A percentile compares a stretch with the other conserved stretches of the same genome.
phyloP scores from a whole-genome alignment of 192 early-diverging fungal species.

The Chytriomyces hyalinus region DNA sequence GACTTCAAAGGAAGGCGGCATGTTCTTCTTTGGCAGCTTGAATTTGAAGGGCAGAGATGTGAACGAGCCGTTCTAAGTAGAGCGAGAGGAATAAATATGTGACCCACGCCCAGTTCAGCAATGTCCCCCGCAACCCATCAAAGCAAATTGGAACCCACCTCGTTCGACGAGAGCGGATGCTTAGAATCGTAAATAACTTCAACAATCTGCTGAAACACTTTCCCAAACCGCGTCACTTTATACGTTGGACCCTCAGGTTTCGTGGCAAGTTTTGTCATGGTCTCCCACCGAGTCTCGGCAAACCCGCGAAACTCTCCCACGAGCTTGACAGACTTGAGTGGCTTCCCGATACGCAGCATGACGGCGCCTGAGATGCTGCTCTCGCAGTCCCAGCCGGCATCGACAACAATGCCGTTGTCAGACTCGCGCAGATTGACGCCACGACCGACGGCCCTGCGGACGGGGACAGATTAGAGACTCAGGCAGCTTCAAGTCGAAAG shows the following conservation, averaged over 20 bases:
- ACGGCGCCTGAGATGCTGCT: conserved; percentile 10
- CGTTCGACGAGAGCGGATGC: conserved; percentile 9
- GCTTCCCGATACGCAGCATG: not conserved
- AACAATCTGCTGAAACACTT: conserved; percentile 22
- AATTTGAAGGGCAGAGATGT: conserved; percentile 25
- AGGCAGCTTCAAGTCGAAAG: not conserved
- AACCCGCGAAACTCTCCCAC: conserved; percentile 26
- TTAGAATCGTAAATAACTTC: conserved; percentile 23
- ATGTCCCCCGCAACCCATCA: too few relatives aligned
- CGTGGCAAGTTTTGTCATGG: not conserved
- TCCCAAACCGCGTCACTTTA: not conserved
- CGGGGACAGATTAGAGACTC: too few relatives aligned
- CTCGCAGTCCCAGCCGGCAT: not conserved
- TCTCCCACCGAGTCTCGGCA: conserved; percentile 34
- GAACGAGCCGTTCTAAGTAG: not conserved
- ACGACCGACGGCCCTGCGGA: not conserved
- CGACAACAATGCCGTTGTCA: not conserved
- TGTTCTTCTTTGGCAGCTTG: conserved; percentile 17
- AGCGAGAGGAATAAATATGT: not conserved
- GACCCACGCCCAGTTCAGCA: too few relatives aligned
- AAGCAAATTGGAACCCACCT: conserved; percentile 1
- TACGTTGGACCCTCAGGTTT: conserved; percentile 12
- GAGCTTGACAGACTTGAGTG: conserved; percentile 25
- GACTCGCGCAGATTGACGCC: not conserved
- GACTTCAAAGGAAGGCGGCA: conserved; percentile 21